Percentiles rank a stretch among this genome's conserved stretches.
These are phyloP conservation scores for Straminergon stramineum DNA, from an alignment of 225 moss, liverwort and hornwort species.

Conservation along the genomic window DNA sequence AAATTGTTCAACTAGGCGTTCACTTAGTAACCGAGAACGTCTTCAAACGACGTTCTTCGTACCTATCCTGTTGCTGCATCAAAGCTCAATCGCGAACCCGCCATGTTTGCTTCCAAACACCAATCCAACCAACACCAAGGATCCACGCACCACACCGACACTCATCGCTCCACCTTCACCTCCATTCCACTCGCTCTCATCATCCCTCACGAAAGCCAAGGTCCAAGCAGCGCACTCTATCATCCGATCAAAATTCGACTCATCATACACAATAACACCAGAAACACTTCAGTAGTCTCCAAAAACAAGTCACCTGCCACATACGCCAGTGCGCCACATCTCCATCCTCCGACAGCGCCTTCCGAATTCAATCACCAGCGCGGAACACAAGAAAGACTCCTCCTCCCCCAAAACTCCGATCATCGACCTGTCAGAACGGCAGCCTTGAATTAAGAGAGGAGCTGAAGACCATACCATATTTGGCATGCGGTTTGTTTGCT, in stretches of 20 bases:
- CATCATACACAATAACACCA: neutral
- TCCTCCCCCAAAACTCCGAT: neutral
- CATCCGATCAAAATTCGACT: neutral
- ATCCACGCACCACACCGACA: neutral
- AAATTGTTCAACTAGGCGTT: neutral
- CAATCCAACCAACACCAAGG: neutral
- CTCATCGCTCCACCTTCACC: neutral
- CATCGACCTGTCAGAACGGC: slow-evolving; percentile 16
- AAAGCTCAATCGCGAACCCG: neutral
- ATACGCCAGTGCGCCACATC: neutral
- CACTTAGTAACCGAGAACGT: neutral
- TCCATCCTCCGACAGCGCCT: slow-evolving; percentile 1
- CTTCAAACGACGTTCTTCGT: neutral
- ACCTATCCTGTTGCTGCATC: neutral
- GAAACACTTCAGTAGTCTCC: neutral
- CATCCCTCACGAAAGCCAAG: neutral
- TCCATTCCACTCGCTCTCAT: neutral
- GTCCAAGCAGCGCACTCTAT: neutral
- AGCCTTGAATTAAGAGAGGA: neutral
- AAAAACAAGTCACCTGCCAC: neutral
- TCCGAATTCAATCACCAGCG: neutral
- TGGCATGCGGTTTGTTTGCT: slow-evolving; percentile 2
- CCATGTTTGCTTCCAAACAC: neutral
- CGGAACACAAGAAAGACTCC: neutral
- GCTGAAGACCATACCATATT: neutral